Evolutionary conservation across 2,329 filamentous ascomycete species (phyloP).

Genomic region (Westerdykella sp.): DNA sequence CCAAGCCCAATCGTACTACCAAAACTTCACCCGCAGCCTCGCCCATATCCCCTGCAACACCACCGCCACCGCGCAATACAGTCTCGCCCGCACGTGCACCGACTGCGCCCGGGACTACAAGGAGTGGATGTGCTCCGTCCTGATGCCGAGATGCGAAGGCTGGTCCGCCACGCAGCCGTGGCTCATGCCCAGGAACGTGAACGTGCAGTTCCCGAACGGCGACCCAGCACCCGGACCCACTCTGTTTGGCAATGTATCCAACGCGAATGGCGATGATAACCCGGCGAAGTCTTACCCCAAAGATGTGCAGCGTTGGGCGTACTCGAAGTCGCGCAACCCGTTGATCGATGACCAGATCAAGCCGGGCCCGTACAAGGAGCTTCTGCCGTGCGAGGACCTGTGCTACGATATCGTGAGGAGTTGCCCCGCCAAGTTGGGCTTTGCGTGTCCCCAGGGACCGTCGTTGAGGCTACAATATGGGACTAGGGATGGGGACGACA

Average conservation of each 20-base stretch:
- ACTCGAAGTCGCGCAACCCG: constrained; percentile 59
- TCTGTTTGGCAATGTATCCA: neutral
- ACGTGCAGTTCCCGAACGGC: constrained; percentile 63
- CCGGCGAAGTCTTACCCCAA: constrained; percentile 11
- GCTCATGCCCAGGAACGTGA: constrained; percentile 66
- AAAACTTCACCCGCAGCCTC: constrained; percentile 73
- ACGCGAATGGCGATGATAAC: constrained; percentile 34
- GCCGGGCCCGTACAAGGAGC: constrained; percentile 89
- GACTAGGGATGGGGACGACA: constrained; percentile 8
- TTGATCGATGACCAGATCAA: constrained; percentile 64
- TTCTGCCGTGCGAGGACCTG: constrained; percentile 79
- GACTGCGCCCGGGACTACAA: constrained; percentile 82
- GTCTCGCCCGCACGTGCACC: constrained; percentile 66
- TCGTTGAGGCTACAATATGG: constrained; percentile 21
- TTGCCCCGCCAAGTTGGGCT: constrained; percentile 71
- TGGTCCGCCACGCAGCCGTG: constrained; percentile 51
- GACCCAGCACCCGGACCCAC: constrained; percentile 27
- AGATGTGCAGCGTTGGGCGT: constrained; percentile 31
- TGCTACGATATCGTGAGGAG: constrained; percentile 81
- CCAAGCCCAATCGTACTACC: constrained; percentile 62
- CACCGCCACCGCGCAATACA: constrained; percentile 66
- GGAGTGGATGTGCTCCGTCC: constrained; percentile 88
- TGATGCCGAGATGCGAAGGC: constrained; percentile 87
- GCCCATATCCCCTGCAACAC: constrained; percentile 83
- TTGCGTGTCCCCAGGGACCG: constrained; percentile 59